Evolutionary conservation across 2,329 filamentous ascomycete species (phyloP), one percentile per base, ranked within the genome.

Genomic region (Mycosphaerelloides madeirae): DNA sequence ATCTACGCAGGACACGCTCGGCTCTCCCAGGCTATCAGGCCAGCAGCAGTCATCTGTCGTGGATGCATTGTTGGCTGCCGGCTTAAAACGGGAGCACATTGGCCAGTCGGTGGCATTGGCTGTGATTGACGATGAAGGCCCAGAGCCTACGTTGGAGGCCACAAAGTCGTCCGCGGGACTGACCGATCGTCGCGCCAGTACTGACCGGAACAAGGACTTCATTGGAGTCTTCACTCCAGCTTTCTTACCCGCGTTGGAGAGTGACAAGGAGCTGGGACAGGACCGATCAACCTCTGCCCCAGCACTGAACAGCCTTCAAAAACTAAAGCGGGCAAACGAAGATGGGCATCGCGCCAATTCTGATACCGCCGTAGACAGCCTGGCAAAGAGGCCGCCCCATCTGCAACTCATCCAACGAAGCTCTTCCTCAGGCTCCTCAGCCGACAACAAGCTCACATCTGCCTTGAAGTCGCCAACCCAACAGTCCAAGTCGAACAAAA

Each of bases 191-290:
- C 43, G 52, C 16, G 52, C 53, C 22, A 58, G 52, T 31, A 33
- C 46, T 6, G 56, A 62, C 36, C 55, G 62, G 7, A 58, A 65
- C 29, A 60, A 55, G 41, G 63, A 64, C 13, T 59, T 67, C 20
- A 41, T 64, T 19, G 64, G 64, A 18, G 48, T 67, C 28, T 67
- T 66, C 53, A 67, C 63, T 32, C 64, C 63, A 16, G 50, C 54
- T 8, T 67, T 55, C 43, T 49, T 67, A n/a, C 58, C 63, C 9
- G 57, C 62, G 14, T 41, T 67, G 25, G 60, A 62, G n/a, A 41
- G 46, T 37, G 52, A 57, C 22, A 14, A 13, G 4, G 12, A 25
- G 22, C 9, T 13, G 5, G 9, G 18, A 12, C 28, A 36, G 3
- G 54, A 55, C 19, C 50, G 60, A 18, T 45, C 54, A 32, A 53